A percentile compares a stretch with the other conserved stretches of the same genome.
Conservation (phyloP, 106 monocot genomes). For the Ottelia alismoides region DNA sequence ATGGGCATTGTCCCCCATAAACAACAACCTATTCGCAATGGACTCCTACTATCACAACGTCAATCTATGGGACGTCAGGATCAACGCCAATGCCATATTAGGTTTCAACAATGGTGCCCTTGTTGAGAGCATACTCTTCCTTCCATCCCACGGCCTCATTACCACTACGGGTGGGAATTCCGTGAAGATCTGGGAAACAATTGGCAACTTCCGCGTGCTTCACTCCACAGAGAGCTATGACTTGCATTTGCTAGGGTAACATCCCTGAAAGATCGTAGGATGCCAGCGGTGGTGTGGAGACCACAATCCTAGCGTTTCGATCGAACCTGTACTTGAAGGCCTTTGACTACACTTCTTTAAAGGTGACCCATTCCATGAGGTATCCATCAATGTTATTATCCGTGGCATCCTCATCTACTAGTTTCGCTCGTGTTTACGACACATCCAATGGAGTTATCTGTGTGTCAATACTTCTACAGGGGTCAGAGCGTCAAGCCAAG, state of each 20-base stretch:
- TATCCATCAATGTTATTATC: constrained; percentile 76
- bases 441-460: constrained; percentile 74
- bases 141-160: constrained; percentile 81
- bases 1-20: constrained; percentile 45
- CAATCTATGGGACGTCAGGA: constrained; percentile 76
- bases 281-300: constrained; percentile 21
- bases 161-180: constrained; percentile 73
- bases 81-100: constrained; percentile 14
- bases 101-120: constrained; percentile 49
- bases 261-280: constrained; percentile 11
- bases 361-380: constrained; percentile 78
- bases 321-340: constrained; percentile 89
- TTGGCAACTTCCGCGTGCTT: constrained; percentile 58
- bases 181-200: constrained; percentile 88
- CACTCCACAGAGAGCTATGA: constrained; percentile 84
- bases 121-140: constrained; percentile 65
- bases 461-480: constrained; percentile 57
- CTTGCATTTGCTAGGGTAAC: constrained; percentile 39
- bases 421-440: constrained; percentile 44
- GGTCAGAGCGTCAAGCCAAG: constrained; percentile 58
- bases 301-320: constrained; percentile 62
- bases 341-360: constrained; percentile 67
- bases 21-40: constrained; percentile 53
- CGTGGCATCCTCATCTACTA: constrained; percentile 67
- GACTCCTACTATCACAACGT: constrained; percentile 80